Base-by-base conservation (phyloP, 306 rosid species). In the Cotoneaster glaucophyllus region DNA sequence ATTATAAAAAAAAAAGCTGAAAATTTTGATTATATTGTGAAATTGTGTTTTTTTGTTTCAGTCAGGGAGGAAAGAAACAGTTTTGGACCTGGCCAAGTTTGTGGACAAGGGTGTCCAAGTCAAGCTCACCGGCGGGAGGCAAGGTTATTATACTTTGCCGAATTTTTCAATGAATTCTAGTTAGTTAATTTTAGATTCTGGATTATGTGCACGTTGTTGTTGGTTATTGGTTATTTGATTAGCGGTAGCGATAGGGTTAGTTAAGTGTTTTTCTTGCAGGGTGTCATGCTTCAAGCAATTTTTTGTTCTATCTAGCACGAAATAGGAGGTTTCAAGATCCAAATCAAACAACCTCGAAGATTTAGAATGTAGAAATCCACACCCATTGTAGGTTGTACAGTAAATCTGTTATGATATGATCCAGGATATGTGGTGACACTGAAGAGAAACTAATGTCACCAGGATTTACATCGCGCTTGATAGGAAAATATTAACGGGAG, bases 51-150 rank as follows among this genome's bases (percentile, higher is more conserved):
- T 61, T 73, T 29, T 64, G 37, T 68, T 76, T 12, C 81, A 90
- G 96, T 90, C 96, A 14, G 88, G 93, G 28, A 86, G 93, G 67
- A 90, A 90, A 78, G 97, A 92, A 86, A 92, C 97, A 1, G 97
- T 92, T 78, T 75, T 92, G 80, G 96, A 92, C 81, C 77, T 92
- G 82, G 97, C 97, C 8, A 89, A 92, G 86, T 92, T 92, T 59
- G 96, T 92, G 72, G 96, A 92, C 89, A 92, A 92, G 74, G 97
- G 97, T n/a, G 97, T 92, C 59, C 91, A 88, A 81, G 97, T 92
- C 58, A 92, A 92, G 90, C 97, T 92, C 76, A 92, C 96, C 41
- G 97, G 97, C 63, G 96, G 97, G 19, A 86, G 97, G 82, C 97
- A 92, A 88, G 97, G 97, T 88, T 79, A 39, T 15, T 63, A 19